A percentile compares a stretch with the other conserved stretches of the same genome.
These are phyloP conservation scores for Graphiopsis chlorocephala DNA, from an alignment of 2,329 filamentous ascomycete species.

Conservation along the genomic window DNA sequence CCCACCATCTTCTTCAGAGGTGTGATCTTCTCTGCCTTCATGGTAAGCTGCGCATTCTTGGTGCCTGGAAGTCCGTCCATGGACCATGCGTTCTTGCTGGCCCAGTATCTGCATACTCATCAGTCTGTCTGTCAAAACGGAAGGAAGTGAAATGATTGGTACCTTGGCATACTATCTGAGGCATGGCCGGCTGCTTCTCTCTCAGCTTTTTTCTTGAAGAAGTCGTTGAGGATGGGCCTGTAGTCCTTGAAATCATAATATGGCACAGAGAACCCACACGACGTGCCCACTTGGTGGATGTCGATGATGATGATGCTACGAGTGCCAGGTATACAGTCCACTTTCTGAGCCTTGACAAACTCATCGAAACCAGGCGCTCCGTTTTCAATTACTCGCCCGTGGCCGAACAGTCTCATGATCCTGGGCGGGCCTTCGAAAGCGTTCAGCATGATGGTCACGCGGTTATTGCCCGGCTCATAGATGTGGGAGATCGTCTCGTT, in stretches of 20 bases:
- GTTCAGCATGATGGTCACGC: conserved; percentile 44
- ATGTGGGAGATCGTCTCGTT: conserved; percentile 46
- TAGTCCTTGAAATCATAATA: conserved; percentile 44
- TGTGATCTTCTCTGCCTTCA: conserved; percentile 35
- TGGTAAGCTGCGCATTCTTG: conserved; percentile 39
- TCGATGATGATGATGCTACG: conserved; percentile 43
- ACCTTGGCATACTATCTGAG: conserved; percentile 42
- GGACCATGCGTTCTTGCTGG: conserved; percentile 42
- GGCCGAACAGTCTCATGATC: conserved; percentile 45
- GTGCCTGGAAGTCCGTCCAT: conserved; percentile 47
- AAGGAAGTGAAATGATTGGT: background rate
- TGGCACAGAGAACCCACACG: conserved; percentile 45
- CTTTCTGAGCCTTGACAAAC: conserved; percentile 36
- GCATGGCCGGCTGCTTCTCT: conserved; percentile 37
- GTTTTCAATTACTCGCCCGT: conserved; percentile 38
- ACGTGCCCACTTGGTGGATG: conserved; percentile 43
- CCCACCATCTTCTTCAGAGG: conserved; percentile 47
- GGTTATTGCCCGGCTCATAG: conserved; percentile 41
- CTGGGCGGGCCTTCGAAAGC: conserved; percentile 42
- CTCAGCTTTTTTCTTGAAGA: conserved; percentile 40
- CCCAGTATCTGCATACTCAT: conserved; percentile 40
- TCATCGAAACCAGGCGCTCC: conserved; percentile 33
- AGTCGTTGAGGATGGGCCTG: conserved; percentile 40
- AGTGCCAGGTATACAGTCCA: conserved; percentile 38
- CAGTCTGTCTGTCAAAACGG: background rate